These are phyloP conservation scores for Curvularia verruculosa DNA, from an alignment of 2,329 filamentous ascomycete species.

Conservation along the genomic window DNA sequence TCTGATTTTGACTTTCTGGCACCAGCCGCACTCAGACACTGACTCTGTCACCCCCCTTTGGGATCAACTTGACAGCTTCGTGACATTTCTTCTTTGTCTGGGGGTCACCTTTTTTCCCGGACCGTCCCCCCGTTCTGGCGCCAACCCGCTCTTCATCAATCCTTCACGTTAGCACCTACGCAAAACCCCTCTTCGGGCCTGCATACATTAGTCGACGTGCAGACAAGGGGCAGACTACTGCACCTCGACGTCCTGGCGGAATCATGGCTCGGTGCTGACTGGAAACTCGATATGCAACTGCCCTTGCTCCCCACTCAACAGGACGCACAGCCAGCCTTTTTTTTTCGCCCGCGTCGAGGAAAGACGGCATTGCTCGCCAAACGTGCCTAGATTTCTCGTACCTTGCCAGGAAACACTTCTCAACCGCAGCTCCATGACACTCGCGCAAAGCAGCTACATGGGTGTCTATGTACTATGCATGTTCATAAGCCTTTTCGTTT, in stretches of 20 bases:
- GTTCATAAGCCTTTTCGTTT: neutral
- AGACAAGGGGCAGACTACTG: slow-evolving; percentile 28
- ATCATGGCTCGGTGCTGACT: slow-evolving; percentile 26
- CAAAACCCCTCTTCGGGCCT: slow-evolving; percentile 29
- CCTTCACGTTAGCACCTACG: slow-evolving; percentile 9
- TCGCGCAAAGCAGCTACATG: neutral
- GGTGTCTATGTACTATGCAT: neutral
- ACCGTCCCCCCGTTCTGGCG: neutral
- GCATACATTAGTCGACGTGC: slow-evolving; percentile 35
- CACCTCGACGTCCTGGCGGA: slow-evolving; percentile 30
- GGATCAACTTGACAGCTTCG: neutral
- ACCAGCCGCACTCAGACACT: slow-evolving; percentile 7
- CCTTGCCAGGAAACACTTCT: neutral
- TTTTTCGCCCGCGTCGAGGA: slow-evolving; percentile 17
- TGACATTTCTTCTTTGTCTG: neutral
- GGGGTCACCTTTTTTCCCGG: neutral
- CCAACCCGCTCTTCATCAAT: slow-evolving; percentile 11
- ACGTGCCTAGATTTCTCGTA: slow-evolving; percentile 1
- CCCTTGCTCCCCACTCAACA: slow-evolving; percentile 6
- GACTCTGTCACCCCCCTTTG: neutral
- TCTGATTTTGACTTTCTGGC: slow-evolving; percentile 22
- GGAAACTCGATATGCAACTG: slow-evolving; percentile 16
- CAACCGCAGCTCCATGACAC: neutral
- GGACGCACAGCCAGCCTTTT: slow-evolving; percentile 25
- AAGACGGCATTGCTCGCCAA: slow-evolving; percentile 11